phyloP scores from a whole-genome alignment of 768 basidiomycete species.

The Russula compacta region DNA sequence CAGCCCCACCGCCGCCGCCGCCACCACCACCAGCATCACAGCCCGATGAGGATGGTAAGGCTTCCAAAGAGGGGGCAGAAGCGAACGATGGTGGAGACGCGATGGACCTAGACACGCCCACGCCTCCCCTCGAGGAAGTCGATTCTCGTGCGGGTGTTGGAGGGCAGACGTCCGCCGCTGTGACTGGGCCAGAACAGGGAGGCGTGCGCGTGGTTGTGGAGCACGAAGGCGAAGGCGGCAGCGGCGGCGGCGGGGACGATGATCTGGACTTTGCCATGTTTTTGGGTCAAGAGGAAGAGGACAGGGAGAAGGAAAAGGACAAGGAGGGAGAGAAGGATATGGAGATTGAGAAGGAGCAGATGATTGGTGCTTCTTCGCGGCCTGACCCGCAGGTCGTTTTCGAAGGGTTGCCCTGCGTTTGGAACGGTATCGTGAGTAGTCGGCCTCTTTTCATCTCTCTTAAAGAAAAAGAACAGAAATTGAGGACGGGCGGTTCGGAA shows the following conservation, averaged over 20 bases:
- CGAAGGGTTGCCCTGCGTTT: constrained; percentile 52
- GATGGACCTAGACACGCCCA: constrained; percentile 3
- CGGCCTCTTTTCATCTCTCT: neutral
- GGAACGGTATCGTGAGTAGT: constrained; percentile 60
- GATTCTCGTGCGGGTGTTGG: neutral
- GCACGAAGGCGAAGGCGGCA: constrained; percentile 37
- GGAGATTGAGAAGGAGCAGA: neutral
- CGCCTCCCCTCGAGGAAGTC: constrained; percentile 2
- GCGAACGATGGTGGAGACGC: neutral
- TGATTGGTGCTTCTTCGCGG: neutral
- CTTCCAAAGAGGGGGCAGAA: neutral
- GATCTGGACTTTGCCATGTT: constrained; percentile 80
- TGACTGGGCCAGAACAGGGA: neutral
- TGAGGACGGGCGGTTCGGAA: constrained; percentile 8
- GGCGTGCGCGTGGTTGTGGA: constrained; percentile 25
- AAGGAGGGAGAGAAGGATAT: neutral
- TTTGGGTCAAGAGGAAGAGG: constrained; percentile 44
- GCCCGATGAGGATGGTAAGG: constrained; percentile 28
- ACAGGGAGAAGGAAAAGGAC: constrained; percentile 1
- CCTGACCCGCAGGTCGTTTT: constrained; percentile 31
- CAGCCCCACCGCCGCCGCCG: constrained; percentile 29
- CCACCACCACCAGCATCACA: neutral
- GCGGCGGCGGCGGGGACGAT: constrained; percentile 3
- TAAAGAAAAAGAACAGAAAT: constrained; percentile 1
- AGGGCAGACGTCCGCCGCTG: neutral